A percentile compares a stretch with the other conserved stretches of the same genome.
phyloP scores from a whole-genome alignment of 2,329 filamentous ascomycete genomes.

The Colletotrichum musae region DNA sequence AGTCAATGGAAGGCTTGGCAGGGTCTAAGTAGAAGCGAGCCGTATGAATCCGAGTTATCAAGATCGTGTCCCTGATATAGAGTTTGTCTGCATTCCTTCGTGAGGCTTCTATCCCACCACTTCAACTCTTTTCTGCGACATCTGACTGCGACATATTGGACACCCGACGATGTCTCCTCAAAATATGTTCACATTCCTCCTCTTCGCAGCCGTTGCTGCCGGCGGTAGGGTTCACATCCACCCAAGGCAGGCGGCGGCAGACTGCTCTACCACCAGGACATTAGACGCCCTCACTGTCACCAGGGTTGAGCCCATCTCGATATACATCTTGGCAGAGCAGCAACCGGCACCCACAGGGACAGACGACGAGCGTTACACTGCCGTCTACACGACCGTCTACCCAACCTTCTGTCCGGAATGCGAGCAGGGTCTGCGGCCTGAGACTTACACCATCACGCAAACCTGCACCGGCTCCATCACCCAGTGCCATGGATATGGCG shows the following conservation, averaged over 20 bases:
- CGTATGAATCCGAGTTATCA: slow-evolving; percentile 5
- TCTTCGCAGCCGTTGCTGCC: slow-evolving; percentile 28
- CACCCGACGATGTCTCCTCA: slow-evolving; percentile 10
- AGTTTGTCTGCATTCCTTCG: slow-evolving; percentile 39
- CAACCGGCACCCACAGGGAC: slow-evolving; percentile 17
- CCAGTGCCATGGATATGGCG: slow-evolving; percentile 22
- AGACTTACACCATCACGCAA: slow-evolving; percentile 40
- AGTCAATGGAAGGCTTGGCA: slow-evolving; percentile 10
- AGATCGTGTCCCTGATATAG: slow-evolving; percentile 34
- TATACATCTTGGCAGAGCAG: slow-evolving; percentile 29
- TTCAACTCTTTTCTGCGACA: slow-evolving; percentile 9
- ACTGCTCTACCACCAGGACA: slow-evolving; percentile 30
- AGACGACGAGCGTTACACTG: slow-evolving; percentile 26
- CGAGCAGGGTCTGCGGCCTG: slow-evolving; percentile 12
- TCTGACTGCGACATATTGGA: slow-evolving; percentile 5
- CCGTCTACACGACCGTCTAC: slow-evolving; percentile 34
- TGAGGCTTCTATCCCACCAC: slow-evolving; percentile 2
- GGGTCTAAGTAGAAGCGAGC: slow-evolving; percentile 9
- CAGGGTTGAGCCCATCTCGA: slow-evolving; percentile 36
- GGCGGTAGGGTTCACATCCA: slow-evolving; percentile 25
- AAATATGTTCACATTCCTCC: slow-evolving; percentile 27
- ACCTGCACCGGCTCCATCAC: slow-evolving; percentile 34
- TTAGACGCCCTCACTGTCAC: slow-evolving; percentile 36
- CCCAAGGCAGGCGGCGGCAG: slow-evolving; percentile 20
- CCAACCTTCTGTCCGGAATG: slow-evolving; percentile 34